Evolutionary conservation across 176 grass and related monocot species (phyloP), one percentile per base, ranked within the genome.

Genomic region (Bromus sterilis): DNA sequence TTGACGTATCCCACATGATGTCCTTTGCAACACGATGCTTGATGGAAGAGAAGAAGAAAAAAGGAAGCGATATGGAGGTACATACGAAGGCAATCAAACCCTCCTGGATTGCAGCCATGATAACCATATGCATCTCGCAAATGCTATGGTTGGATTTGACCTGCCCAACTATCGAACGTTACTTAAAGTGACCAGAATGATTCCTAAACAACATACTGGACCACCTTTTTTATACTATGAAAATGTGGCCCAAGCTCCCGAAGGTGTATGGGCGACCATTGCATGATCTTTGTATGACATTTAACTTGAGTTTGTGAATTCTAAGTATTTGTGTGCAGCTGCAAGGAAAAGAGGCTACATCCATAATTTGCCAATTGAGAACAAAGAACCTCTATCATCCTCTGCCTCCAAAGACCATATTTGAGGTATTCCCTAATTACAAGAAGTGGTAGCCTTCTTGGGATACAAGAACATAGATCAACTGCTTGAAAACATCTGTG

Each of bases 161-260:
- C 82, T 94, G 32, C 92, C 94, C 28, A 79, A 23, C 53, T 77
- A 87, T 15, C 6, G 13, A 28, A 20, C 24, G 12, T 26, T 51
- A 7, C 82, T 46, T 46, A 46, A 14, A 5, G 12, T 74, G 9
- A 20, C 39, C 2, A 91, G 95, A 80, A 59, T 5, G 1, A 43
- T 94, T 15, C 88, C 81, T 18, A 51, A 80, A 16, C 25, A 78
- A n/a, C 90, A 81, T 58, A 36, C 35, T 11, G 95, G 95, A 1
- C 88, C 81, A 29, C 95, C 95, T 0, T 98, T 77, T 55, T 98
- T 98, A 60, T 98, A 89, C 11, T 94, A 93, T 48, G 92, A 94
- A 64, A 98, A 94, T 48, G 92, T 94, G 11, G 88, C 91, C 4
- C 65, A 87, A 28, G 78, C 95, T 46, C 95, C 86, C 39, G 92